phyloP scores from a whole-genome alignment of 2,329 filamentous ascomycete genomes.

The Escovopsis sp. region DNA sequence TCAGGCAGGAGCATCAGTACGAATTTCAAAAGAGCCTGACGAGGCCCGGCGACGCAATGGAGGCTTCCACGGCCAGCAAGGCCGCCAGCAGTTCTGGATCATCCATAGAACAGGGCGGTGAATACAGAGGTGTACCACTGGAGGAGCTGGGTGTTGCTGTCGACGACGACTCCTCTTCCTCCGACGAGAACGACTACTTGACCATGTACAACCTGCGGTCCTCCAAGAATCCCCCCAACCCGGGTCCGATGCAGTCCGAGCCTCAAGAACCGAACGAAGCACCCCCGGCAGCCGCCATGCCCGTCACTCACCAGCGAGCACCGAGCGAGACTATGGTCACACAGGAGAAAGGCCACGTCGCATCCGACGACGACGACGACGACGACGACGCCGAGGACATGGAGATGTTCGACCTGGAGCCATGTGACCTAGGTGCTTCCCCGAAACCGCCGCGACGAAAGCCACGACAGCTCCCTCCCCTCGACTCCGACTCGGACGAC shows the following conservation, averaged over 20 bases:
- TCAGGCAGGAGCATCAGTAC: conserved; percentile 7
- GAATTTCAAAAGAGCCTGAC: background rate
- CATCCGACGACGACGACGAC: conserved; percentile 8
- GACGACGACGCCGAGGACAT: no score
- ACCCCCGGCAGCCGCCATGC: background rate
- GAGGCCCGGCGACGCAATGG: background rate
- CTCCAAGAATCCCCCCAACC: conserved; percentile 1
- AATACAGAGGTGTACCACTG: background rate
- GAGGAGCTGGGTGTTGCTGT: conserved; percentile 4
- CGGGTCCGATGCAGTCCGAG: background rate
- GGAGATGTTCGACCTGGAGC: conserved; percentile 33
- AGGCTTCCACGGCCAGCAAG: background rate
- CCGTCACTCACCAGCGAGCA: background rate
- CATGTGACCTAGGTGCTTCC: conserved; percentile 17
- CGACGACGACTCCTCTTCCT: conserved; percentile 17
- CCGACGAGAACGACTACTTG: conserved; percentile 21
- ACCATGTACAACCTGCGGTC: conserved; percentile 23
- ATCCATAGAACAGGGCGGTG: background rate
- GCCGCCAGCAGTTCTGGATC: background rate
- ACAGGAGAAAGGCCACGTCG: background rate
- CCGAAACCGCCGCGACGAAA: conserved; percentile 10
- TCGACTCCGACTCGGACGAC: conserved; percentile 20
- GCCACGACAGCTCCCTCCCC: conserved; percentile 9
- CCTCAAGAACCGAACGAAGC: conserved; percentile 1
- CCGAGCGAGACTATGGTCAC: background rate